Conservation (phyloP, 2,329 filamentous ascomycete genomes). For the Shiraia bambusicola region DNA sequence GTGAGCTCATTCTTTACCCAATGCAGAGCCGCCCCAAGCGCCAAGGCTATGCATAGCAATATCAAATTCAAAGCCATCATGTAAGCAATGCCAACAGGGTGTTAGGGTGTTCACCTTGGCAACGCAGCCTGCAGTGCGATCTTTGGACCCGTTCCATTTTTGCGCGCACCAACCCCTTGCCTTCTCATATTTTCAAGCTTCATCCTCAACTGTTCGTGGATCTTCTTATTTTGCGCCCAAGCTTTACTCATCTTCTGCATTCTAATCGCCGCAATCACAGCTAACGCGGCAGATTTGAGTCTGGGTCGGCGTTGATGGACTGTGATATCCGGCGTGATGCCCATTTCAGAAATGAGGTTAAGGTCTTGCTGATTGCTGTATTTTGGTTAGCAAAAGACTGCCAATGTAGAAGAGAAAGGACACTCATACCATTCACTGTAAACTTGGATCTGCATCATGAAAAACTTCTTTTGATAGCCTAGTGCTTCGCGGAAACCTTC, state of each 20-base stretch:
- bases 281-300: slow-evolving; percentile 52
- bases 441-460: slow-evolving; percentile 76
- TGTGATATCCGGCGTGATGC: slow-evolving; percentile 58
- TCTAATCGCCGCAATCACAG: slow-evolving; percentile 53
- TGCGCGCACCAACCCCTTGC: slow-evolving; percentile 12
- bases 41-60: slow-evolving; percentile 1
- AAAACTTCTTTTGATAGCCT: slow-evolving; percentile 82
- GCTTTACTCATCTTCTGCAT: slow-evolving; percentile 53
- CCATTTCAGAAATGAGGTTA: slow-evolving; percentile 80
- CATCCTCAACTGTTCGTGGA: slow-evolving; percentile 50
- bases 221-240: slow-evolving; percentile 55
- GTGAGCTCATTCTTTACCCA: neutral
- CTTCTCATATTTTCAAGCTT: slow-evolving; percentile 51
- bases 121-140: slow-evolving; percentile 12
- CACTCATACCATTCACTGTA: slow-evolving; percentile 83
- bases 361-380: slow-evolving; percentile 89
- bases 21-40: neutral
- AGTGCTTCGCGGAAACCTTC: slow-evolving; percentile 76
- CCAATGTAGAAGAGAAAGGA: neutral
- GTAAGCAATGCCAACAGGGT: no score
- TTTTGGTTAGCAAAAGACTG: slow-evolving; percentile 15
- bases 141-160: slow-evolving; percentile 18
- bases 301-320: slow-evolving; percentile 49
- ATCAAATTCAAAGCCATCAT: neutral
- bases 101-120: no score